phyloP scores from a whole-genome alignment of 441 rosid species.

The Flueggea neowawraea region DNA sequence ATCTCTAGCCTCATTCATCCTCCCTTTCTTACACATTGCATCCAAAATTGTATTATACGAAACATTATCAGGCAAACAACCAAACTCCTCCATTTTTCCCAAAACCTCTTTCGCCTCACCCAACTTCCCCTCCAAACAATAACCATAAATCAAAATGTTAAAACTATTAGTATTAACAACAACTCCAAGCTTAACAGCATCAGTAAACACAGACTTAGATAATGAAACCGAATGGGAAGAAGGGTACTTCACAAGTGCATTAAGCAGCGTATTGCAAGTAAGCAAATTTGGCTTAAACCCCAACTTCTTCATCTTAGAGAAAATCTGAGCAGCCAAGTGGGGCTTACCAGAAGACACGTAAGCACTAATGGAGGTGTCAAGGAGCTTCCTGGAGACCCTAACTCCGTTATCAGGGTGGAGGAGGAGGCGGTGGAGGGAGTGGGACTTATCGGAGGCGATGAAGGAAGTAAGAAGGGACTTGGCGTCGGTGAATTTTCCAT shows the following conservation, averaged over 20 bases:
- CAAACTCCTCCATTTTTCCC: slow-evolving; percentile 49
- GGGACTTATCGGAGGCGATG: slow-evolving; percentile 49
- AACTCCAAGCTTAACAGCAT: slow-evolving; percentile 49
- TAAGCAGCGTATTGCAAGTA: slow-evolving; percentile 69
- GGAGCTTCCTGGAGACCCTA: slow-evolving; percentile 40
- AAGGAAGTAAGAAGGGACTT: slow-evolving; percentile 63
- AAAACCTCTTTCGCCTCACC: slow-evolving; percentile 46
- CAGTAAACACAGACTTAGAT: slow-evolving; percentile 56
- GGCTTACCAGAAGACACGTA: slow-evolving; percentile 60
- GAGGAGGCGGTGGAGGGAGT: slow-evolving; percentile 43
- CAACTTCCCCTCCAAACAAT: slow-evolving; percentile 59
- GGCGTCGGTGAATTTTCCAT: slow-evolving; percentile 61
- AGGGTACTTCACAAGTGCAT: slow-evolving; percentile 61
- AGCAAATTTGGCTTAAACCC: slow-evolving; percentile 54
- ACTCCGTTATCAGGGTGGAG: slow-evolving; percentile 29
- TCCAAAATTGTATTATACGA: slow-evolving; percentile 74
- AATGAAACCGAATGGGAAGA: slow-evolving; percentile 46
- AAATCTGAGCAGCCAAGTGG: slow-evolving; percentile 65
- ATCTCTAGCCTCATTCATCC: slow-evolving; percentile 60
- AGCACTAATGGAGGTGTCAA: slow-evolving; percentile 57
- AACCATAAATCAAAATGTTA: slow-evolving; percentile 69
- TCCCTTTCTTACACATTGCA: slow-evolving; percentile 71
- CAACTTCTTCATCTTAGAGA: slow-evolving; percentile 60
- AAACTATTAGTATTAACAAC: slow-evolving; percentile 45
- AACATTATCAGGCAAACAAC: slow-evolving; percentile 58